A percentile compares a stretch with the other conserved stretches of the same genome.
Conservation (phyloP, 108 stramenopile species). For the Hondaea fermentalgiana region DNA sequence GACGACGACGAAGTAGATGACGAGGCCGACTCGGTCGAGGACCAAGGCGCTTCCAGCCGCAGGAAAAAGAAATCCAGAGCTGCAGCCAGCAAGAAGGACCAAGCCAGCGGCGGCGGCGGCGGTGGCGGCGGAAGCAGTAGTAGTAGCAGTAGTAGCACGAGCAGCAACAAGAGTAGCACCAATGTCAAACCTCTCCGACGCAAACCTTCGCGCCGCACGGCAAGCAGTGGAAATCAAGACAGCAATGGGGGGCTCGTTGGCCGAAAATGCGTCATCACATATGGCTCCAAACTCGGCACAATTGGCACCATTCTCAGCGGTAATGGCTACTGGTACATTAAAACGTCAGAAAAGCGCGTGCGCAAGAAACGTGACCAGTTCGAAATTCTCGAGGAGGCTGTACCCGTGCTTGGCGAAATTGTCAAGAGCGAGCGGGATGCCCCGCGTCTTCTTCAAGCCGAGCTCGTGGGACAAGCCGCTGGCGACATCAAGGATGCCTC, state of each 20-base stretch:
- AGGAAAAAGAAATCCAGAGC: too few relatives aligned
- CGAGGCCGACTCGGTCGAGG: not conserved
- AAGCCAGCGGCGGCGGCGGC: too few relatives aligned
- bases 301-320: not conserved
- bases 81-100: too few relatives aligned
- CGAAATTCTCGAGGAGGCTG: not conserved
- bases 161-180: not conserved
- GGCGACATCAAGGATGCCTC: not conserved
- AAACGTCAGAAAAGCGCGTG: not conserved
- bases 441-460: not conserved
- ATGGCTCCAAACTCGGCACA: not conserved
- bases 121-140: not conserved
- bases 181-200: not conserved
- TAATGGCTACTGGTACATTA: not conserved
- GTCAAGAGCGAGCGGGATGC: not conserved
- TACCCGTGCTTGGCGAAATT: not conserved
- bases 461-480: not conserved
- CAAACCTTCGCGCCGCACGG: not conserved
- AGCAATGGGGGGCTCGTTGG: not conserved
- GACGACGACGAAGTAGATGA: not conserved
- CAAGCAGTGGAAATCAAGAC: not conserved
- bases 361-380: slow-evolving; percentile 10
- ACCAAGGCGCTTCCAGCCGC: not conserved
- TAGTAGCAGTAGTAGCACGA: not conserved
- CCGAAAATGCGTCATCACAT: not conserved